Conservation (phyloP, 352 stramenopile genomes). For the Phytopythium cucurbitacearum region DNA sequence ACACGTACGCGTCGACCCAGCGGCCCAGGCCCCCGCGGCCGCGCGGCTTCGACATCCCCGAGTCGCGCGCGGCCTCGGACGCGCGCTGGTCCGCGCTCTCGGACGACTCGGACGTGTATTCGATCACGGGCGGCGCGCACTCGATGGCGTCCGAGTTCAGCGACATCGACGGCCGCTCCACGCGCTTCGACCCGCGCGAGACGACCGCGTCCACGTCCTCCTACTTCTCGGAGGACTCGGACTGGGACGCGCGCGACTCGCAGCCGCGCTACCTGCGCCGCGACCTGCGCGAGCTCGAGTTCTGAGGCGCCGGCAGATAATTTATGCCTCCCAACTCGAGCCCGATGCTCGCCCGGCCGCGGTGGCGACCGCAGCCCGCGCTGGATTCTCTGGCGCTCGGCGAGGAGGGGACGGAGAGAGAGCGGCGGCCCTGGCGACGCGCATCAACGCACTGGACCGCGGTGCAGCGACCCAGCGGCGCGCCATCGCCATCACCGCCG, state of each 20-base stretch:
- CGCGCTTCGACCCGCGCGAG: slow-evolving; percentile 7
- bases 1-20: background rate
- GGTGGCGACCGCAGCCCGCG: no score
- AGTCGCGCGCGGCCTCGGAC: no score
- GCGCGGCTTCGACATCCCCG: no score
- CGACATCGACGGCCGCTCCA: slow-evolving; percentile 6
- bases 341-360: no score
- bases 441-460: no score
- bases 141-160: slow-evolving; percentile 8
- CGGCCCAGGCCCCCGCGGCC: no score
- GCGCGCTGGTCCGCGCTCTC: slow-evolving; percentile 2
- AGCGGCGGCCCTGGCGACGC: no score
- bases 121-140: slow-evolving; percentile 3
- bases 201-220: slow-evolving; percentile 25
- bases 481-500: no score
- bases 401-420: no score
- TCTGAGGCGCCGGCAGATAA: slow-evolving; percentile 7
- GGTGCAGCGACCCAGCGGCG: no score
- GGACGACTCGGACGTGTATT: background rate
- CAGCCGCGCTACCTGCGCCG: slow-evolving; percentile 2
- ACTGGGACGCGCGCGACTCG: slow-evolving; percentile 17
- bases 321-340: no score
- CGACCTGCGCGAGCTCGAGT: slow-evolving; percentile 23
- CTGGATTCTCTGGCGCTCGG: no score
- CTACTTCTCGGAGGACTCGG: slow-evolving; percentile 34